Base-by-base conservation (phyloP, 805 yeast genomes). In the Henningerozyma blattae region DNA sequence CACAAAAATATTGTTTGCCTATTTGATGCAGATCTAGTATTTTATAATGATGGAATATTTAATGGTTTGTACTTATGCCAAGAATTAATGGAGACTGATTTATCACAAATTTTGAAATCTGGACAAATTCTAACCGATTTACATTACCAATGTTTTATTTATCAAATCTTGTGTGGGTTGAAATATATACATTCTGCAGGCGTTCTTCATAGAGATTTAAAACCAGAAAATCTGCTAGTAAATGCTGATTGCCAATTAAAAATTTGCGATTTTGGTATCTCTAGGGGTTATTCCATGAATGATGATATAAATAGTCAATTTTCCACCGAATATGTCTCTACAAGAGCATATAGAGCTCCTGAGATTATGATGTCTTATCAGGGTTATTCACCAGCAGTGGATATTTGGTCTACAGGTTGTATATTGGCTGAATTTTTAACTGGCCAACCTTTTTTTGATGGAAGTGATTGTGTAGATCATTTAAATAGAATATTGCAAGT, bases 271-370 rank as follows among this genome's bases (percentile, higher is more conserved):
- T 89, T 89, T 56, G 97, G 97, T 0, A 65, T 89, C 30, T 95
- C 97, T 1, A 62, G 69, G 33, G 58, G 62, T 24, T 24, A 24
- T 24, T 24, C 27, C 5, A 60, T 56, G 17, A 54, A 49, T 10
- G 47, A 48, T 14, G 37, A 42, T 24, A 15, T 27, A 36, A 1
- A 46, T 42, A 15, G 34, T 35, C 37, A 82, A 30, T 4, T 43
- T 35, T 3, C 32, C 38, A 89, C 97, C 3, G 97, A 89, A 58
- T 89, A 89, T 54, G 97, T 89, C 29, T 97, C 97, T 8, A 89
- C 97, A 3, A 66, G 97, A 44, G 89, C 97, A 96, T 89, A 89
- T 58, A 67, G 97, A 36, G 97, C 97, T 1, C 97, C 97, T 0
- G 97, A 89, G 49, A 86, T 89, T 54, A 89, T 89, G 97, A 68